Evolutionary conservation across 176 grass and related monocot genomes (phyloP).

Genomic region (Triticum urartu): DNA sequence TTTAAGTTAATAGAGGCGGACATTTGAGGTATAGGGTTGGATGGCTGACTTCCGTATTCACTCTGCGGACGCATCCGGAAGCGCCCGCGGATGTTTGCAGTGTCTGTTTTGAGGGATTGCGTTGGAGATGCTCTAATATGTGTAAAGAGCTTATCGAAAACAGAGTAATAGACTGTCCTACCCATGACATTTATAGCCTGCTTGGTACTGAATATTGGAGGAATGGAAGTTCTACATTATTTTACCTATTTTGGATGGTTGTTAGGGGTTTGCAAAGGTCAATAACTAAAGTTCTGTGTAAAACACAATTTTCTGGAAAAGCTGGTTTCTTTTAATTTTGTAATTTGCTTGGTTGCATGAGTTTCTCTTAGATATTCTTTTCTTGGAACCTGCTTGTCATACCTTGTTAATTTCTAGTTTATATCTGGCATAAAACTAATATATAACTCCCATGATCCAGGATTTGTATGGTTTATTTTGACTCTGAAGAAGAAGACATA

Average conservation of each 20-base stretch:
- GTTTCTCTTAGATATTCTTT: background rate
- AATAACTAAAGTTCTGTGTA: background rate
- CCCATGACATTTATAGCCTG: background rate
- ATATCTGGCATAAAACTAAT: background rate
- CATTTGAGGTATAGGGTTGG: too few relatives aligned
- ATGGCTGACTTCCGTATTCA: too few relatives aligned
- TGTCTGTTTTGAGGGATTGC: too few relatives aligned
- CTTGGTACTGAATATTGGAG: background rate
- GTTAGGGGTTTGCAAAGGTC: constrained; percentile 17
- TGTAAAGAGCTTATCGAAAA: background rate
- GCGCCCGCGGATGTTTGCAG: too few relatives aligned
- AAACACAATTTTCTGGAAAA: background rate
- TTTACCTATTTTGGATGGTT: constrained; percentile 4
- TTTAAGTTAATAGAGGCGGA: too few relatives aligned
- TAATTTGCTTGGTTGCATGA: constrained; percentile 19
- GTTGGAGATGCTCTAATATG: background rate
- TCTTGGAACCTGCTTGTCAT: background rate
- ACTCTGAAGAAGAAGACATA: constrained; percentile 98
- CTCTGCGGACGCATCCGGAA: too few relatives aligned
- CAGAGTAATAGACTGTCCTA: background rate
- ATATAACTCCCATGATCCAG: constrained; percentile 35
- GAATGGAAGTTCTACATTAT: background rate
- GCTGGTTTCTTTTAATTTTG: background rate
- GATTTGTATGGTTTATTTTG: constrained; percentile 99
- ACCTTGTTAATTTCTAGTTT: constrained; percentile 13